These are phyloP conservation scores for Nidula microcarpa DNA, from an alignment of 768 basidiomycete genomes.

Conservation along the genomic window DNA sequence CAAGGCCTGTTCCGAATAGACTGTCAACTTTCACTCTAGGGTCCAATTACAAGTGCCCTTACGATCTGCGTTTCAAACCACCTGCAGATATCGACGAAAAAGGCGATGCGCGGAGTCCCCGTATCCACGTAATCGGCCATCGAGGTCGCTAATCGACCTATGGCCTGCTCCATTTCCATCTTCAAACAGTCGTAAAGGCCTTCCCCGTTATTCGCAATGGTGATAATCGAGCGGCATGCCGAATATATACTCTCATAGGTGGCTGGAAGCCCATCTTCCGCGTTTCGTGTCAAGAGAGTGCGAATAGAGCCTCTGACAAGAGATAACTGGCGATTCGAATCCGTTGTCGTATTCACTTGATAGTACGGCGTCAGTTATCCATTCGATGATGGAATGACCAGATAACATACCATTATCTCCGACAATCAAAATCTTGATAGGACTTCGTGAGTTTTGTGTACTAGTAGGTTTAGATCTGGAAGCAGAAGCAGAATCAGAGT, in stretches of 20 bases:
- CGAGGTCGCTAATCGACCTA: constrained; percentile 31
- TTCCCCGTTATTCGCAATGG: constrained; percentile 49
- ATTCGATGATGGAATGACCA: neutral
- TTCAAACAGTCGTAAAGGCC: constrained; percentile 55
- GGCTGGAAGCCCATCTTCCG: constrained; percentile 29
- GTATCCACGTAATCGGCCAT: constrained; percentile 26
- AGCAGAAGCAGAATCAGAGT: constrained; percentile 68
- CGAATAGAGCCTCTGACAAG: constrained; percentile 34
- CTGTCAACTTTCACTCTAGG: neutral
- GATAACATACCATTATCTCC: constrained; percentile 36
- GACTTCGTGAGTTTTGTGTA: constrained; percentile 21
- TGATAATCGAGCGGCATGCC: constrained; percentile 55
- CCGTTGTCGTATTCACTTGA: constrained; percentile 9
- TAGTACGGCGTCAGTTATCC: neutral
- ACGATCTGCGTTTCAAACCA: constrained; percentile 71
- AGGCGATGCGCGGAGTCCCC: constrained; percentile 51
- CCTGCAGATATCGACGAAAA: constrained; percentile 51
- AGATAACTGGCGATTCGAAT: constrained; percentile 20
- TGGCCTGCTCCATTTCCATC: constrained; percentile 58
- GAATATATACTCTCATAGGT: constrained; percentile 56
- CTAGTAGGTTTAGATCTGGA: constrained; percentile 43
- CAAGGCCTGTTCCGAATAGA: constrained; percentile 35
- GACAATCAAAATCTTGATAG: constrained; percentile 45
- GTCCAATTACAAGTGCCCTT: constrained; percentile 18
- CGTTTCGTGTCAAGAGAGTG: constrained; percentile 33